phyloP scores from a whole-genome alignment of 2,329 filamentous ascomycete species.

The Cladosporium oxysporum region DNA sequence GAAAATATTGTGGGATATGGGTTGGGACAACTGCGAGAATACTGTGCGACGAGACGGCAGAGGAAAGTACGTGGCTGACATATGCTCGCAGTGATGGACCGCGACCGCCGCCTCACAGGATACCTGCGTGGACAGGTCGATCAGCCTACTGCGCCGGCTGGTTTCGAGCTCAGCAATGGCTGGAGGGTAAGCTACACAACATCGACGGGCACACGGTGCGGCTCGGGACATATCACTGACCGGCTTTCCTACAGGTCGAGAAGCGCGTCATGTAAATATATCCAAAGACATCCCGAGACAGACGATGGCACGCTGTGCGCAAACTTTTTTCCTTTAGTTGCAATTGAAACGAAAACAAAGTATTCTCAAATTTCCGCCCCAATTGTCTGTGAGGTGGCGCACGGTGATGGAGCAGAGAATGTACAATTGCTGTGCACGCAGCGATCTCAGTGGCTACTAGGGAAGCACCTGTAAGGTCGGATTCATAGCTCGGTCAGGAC shows the following conservation, averaged over 20 bases:
- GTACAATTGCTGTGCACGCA: background rate
- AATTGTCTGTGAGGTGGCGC: background rate
- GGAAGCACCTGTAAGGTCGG: background rate
- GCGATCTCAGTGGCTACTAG: background rate
- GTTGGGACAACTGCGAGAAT: background rate
- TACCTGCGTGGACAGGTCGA: slow-evolving; percentile 63
- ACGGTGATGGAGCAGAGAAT: background rate
- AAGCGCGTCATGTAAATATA: slow-evolving; percentile 24
- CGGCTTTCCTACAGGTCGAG: slow-evolving; percentile 27
- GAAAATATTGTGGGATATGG: background rate
- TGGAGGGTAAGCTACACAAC: slow-evolving; percentile 58
- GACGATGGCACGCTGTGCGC: slow-evolving; percentile 16
- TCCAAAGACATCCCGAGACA: slow-evolving; percentile 12
- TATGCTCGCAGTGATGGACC: slow-evolving; percentile 62
- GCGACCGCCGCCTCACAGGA: slow-evolving; percentile 64
- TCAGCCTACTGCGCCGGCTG: slow-evolving; percentile 58
- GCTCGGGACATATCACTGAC: background rate
- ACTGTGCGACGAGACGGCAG: background rate
- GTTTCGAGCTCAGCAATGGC: slow-evolving; percentile 67
- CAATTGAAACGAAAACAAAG: background rate
- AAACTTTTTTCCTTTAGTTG: background rate
- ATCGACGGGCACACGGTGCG: background rate
- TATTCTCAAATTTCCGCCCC: background rate
- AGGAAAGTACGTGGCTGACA: slow-evolving; percentile 2
- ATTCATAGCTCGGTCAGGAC: background rate